These are phyloP conservation scores for Plasmodium gaboni DNA, from an alignment of 169 alveolate genomes.

Conservation along the genomic window DNA sequence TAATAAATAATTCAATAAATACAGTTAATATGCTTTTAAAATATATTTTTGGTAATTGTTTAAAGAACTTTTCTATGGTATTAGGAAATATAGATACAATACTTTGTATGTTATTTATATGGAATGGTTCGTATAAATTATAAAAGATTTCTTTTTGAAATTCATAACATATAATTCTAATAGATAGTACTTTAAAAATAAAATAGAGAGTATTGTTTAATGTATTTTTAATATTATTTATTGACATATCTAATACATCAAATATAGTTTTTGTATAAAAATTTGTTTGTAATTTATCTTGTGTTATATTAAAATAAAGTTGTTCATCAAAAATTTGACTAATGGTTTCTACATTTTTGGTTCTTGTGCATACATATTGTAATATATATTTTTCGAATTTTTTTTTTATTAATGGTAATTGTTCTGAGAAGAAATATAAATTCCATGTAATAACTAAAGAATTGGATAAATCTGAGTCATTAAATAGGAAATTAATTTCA, in stretches of 20 bases:
- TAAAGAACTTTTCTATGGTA: conserved; percentile 54
- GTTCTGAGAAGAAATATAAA: conserved; percentile 42
- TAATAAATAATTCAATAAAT: conserved; percentile 55
- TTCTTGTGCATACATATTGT: conserved; percentile 37
- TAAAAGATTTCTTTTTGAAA: conserved; percentile 66
- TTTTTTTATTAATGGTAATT: conserved; percentile 38
- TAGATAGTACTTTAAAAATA: conserved; percentile 60
- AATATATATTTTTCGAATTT: conserved; percentile 66
- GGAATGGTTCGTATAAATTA: conserved; percentile 54
- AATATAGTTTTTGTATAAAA: conserved; percentile 62
- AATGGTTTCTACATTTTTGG: conserved; percentile 26
- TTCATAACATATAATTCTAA: conserved; percentile 67
- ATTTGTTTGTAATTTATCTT: conserved; percentile 34
- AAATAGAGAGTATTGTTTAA: conserved; percentile 55
- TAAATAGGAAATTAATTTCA: conserved; percentile 68
- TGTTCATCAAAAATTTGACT: conserved; percentile 31
- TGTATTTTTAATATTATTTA: conserved; percentile 59
- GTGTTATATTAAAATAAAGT: conserved; percentile 13
- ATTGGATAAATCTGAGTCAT: conserved; percentile 46
- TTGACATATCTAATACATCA: conserved; percentile 50
- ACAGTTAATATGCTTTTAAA: conserved; percentile 50
- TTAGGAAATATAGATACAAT: conserved; percentile 44
- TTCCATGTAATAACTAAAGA: conserved; percentile 72
- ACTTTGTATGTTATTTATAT: conserved; percentile 6
- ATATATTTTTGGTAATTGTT: conserved; percentile 34